Evolutionary conservation across 345 rosid species (phyloP), one percentile per base, ranked within the genome.

Genomic region (Dimocarpus longan): DNA sequence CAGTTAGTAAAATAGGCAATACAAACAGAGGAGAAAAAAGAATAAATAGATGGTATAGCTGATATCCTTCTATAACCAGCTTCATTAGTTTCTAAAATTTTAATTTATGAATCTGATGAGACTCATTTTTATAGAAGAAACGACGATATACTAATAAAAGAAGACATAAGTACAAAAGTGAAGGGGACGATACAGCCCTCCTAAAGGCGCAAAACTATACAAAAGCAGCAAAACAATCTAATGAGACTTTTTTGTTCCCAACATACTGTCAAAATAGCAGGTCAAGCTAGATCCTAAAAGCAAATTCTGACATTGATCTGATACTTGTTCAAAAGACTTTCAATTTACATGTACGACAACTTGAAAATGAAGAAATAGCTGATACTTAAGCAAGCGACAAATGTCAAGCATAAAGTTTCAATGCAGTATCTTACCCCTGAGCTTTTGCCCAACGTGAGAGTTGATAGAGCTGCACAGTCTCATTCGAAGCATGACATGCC

Each of bases 401-500:
- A 66, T 22, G 57, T 50, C 73, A 71, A 62, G 26, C 15, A 32
- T 32, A 21, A 40, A n/a, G 65, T 16, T 56, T 46, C 15, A 46
- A 66, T 10, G 22, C 63, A 67, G 46, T 28, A 63, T 74, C 87
- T 86, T 84, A 89, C 96, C 96, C 93, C 68, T 89, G 90, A 76
- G 86, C 85, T 82, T 79, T 85, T 57, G 94, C 98, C 97, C 98
- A 96, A 21, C 98, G 92, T 1, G 98, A 93, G 64, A 96, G 86
- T 74, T 94, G 93, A 85, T 93, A 96, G 79, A 94, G 97, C 83
- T 96, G 99, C 78, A 96, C 98, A 46, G 91, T 90, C 89, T 96
- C 99, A 68, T 93, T 96, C 28, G 99, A 96, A 79, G 89, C 98
- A 89, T 93, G 99, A 69, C 98, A 96, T 70, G 93, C 95, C 73